Conservation (phyloP, 108 stramenopile genomes). For the Discostella stelligeroides region DNA sequence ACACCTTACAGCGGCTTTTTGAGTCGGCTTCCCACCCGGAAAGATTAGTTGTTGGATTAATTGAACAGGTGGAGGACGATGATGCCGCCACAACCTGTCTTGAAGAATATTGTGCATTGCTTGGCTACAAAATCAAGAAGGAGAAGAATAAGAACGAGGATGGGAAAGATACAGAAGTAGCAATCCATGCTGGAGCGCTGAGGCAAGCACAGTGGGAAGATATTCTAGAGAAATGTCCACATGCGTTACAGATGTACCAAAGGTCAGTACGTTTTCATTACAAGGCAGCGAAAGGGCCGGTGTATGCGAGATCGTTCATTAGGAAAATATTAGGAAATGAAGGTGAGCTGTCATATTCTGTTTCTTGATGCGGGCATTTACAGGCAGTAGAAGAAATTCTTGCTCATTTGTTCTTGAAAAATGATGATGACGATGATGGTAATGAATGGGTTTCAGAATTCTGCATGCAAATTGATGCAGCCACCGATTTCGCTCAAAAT, state of each 20-base stretch:
- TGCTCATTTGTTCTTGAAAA: background rate
- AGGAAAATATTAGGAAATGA: slow-evolving; percentile 90
- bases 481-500: slow-evolving; percentile 75
- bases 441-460: slow-evolving; percentile 61
- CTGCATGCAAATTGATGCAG: slow-evolving; percentile 97
- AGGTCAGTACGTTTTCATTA: slow-evolving; percentile 62
- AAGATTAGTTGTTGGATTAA: slow-evolving; percentile 69
- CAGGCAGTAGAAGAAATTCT: no score
- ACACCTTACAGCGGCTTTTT: slow-evolving; percentile 71
- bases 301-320: slow-evolving; percentile 71
- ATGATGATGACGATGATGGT: background rate
- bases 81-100: slow-evolving; percentile 52
- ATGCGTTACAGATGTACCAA: slow-evolving; percentile 50
- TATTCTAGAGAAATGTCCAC: slow-evolving; percentile 33
- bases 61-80: slow-evolving; percentile 72
- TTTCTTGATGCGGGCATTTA: no score
- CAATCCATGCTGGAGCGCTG: slow-evolving; percentile 9
- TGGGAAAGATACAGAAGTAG: slow-evolving; percentile 17
- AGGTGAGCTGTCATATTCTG: no score
- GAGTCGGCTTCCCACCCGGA: slow-evolving; percentile 74
- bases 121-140: slow-evolving; percentile 29
- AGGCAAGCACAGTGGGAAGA: slow-evolving; percentile 35
- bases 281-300: slow-evolving; percentile 75
- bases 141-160: slow-evolving; percentile 21
- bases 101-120: slow-evolving; percentile 44